Evolutionary conservation across 345 rosid species (phyloP).

Genomic region (Laguncularia racemosa): DNA sequence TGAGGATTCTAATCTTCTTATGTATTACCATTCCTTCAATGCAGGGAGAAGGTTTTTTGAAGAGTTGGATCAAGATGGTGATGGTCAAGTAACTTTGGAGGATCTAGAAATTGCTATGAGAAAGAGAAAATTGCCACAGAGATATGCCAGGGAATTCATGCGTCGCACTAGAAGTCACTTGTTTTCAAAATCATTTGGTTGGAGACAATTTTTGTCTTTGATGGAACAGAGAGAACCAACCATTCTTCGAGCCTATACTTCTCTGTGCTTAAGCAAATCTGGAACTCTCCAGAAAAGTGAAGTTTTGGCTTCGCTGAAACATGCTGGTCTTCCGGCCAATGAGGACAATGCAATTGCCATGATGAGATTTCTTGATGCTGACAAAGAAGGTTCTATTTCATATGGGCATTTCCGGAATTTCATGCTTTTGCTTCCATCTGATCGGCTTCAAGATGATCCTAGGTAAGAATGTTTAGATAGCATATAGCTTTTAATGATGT

Average conservation of each 20-base stretch:
- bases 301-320: constrained; percentile 77
- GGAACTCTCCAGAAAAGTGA: constrained; percentile 97
- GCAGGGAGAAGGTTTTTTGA: constrained; percentile 94
- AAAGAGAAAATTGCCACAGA: constrained; percentile 75
- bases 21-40: constrained; percentile 11
- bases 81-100: constrained; percentile 88
- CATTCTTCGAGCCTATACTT: constrained; percentile 94
- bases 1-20: not conserved
- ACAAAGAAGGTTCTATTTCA: constrained; percentile 84
- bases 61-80: constrained; percentile 96
- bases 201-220: constrained; percentile 95
- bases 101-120: constrained; percentile 96
- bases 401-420: constrained; percentile 96
- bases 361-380: constrained; percentile 92
- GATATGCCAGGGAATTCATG: constrained; percentile 89
- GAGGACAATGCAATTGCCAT: constrained; percentile 94
- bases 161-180: constrained; percentile 75
- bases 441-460: constrained; percentile 91
- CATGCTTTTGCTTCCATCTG: constrained; percentile 93
- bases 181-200: constrained; percentile 89
- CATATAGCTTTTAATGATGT: not conserved
- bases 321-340: constrained; percentile 93
- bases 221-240: constrained; percentile 99
- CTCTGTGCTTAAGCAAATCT: constrained; percentile 86
- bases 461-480: constrained; percentile 40